Evolutionary conservation across 2,329 filamentous ascomycete genomes (phyloP).

Genomic region (Aspergillus pseudoterreus): DNA sequence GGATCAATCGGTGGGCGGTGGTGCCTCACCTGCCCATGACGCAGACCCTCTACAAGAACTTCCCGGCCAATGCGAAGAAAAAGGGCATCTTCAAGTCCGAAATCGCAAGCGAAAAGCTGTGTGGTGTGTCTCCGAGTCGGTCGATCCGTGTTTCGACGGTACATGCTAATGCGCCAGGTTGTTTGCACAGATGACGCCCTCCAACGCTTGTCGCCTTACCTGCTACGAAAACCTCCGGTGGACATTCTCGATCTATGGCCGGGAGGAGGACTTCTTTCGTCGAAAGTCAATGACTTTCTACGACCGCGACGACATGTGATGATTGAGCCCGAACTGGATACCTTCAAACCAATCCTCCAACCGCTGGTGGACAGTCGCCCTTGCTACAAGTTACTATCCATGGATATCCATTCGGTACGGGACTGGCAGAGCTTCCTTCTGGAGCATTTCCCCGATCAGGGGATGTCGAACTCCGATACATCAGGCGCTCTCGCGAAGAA

Average conservation of each 20-base stretch:
- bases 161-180: conserved; percentile 4
- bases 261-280: conserved; percentile 73
- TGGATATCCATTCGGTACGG: conserved; percentile 59
- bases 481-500: conserved; percentile 55
- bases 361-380: conserved; percentile 52
- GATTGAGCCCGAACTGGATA: conserved; percentile 64
- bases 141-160: too few species aligned
- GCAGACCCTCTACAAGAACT: conserved; percentile 8
- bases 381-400: conserved; percentile 47
- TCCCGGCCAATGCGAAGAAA: conserved; percentile 7
- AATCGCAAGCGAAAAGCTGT: conserved; percentile 30
- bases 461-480: conserved; percentile 34
- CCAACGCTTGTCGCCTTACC: conserved; percentile 62
- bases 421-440: conserved; percentile 41
- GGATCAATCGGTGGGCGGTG: conserved; percentile 16
- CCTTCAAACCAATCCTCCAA: conserved; percentile 60
- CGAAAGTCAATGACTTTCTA: conserved; percentile 68
- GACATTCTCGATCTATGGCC: conserved; percentile 87
- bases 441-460: conserved; percentile 53
- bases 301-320: conserved; percentile 79
- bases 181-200: conserved; percentile 59
- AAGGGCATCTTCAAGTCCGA: conserved; percentile 13
- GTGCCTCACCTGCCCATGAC: conserved; percentile 21
- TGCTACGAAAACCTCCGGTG: conserved; percentile 70
- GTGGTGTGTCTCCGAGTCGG: conserved; percentile 23